Evolutionary conservation across 352 stramenopile species (phyloP).

Genomic region (Globisporangium recalcitrans): DNA sequence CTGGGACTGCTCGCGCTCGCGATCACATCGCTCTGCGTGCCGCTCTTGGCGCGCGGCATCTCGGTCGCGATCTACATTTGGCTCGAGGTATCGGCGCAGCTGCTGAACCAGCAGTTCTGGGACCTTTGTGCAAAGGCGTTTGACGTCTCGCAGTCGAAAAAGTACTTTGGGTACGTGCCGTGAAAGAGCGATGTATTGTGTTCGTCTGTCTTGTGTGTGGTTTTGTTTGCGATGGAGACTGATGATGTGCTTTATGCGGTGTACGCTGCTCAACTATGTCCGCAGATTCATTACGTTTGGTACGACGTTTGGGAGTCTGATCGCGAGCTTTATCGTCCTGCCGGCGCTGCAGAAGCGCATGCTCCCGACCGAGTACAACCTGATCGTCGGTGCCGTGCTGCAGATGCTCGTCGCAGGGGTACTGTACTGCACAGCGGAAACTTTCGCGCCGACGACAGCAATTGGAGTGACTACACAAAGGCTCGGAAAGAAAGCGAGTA

Average conservation of each 20-base stretch:
- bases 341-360: constrained; percentile 41
- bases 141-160: constrained; percentile 77
- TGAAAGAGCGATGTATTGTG: not conserved
- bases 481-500: not conserved
- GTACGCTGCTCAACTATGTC: not conserved
- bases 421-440: constrained; percentile 44
- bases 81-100: constrained; percentile 68
- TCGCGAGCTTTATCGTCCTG: constrained; percentile 70
- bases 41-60: constrained; percentile 32
- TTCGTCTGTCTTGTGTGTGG: not conserved
- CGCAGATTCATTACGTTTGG: constrained; percentile 76
- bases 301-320: constrained; percentile 68
- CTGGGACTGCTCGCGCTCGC: constrained; percentile 39
- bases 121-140: constrained; percentile 80
- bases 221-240: not conserved
- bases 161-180: constrained; percentile 62
- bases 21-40: constrained; percentile 40
- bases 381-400: constrained; percentile 49
- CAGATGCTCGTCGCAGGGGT: constrained; percentile 56
- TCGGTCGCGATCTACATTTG: constrained; percentile 76
- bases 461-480: not conserved
- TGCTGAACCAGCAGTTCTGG: constrained; percentile 85
- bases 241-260: not conserved
- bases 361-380: constrained; percentile 69
- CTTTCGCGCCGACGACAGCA: constrained; percentile 25